Evolutionary conservation across 2,329 filamentous ascomycete genomes (phyloP), one percentile per base, ranked within the genome.

Genomic region (Dactylonectria estremocensis): DNA sequence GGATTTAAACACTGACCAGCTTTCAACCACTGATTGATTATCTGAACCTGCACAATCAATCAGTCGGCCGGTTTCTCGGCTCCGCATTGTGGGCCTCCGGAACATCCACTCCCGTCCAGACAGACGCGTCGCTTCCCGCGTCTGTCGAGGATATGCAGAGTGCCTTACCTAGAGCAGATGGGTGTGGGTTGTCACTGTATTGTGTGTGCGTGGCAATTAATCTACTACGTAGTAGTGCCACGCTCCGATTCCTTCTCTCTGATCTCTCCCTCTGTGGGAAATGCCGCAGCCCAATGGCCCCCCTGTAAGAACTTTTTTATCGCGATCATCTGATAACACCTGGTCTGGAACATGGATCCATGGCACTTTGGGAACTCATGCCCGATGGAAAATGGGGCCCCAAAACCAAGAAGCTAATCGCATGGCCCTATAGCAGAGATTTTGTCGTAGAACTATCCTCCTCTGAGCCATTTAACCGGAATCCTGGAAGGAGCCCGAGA

Each of bases 261-360:
- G n/a, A 13, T 13, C 37, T 16, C 37, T 13, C 37, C 37, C 13
- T 40, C 13, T 14, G 6, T 40, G 37, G 37, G 37, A 16, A 40
- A 40, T 40, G 6, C 16, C 40, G 16, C 40, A 43, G 14, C 16
- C 40, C 5, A 43, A n/a, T 43, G 40, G 3, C 16, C 7, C 16
- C n/a, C 40, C 40, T 43, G 16, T 6, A 43, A 8, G 40, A 43
- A 43, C 24, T 33, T 31, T 18, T 62, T 62, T 49, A 62, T 62
- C 60, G 55, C 22, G 50, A 62, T 62, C 60, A 62, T 62, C 60
- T 62, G 60, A 62, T 62, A 62, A 62, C 50, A 56, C 50, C 49
- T 24, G 49, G 14, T 35, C 60, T 62, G 18, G 52, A 50, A 28
- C 52, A 50, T 13, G 35, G 50, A 62, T 48, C 50, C 20, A 28